Evolutionary conservation across 1,284 basidiomycete species (phyloP), one percentile per base, ranked within the genome.

Genomic region (Trametes hirsuta): DNA sequence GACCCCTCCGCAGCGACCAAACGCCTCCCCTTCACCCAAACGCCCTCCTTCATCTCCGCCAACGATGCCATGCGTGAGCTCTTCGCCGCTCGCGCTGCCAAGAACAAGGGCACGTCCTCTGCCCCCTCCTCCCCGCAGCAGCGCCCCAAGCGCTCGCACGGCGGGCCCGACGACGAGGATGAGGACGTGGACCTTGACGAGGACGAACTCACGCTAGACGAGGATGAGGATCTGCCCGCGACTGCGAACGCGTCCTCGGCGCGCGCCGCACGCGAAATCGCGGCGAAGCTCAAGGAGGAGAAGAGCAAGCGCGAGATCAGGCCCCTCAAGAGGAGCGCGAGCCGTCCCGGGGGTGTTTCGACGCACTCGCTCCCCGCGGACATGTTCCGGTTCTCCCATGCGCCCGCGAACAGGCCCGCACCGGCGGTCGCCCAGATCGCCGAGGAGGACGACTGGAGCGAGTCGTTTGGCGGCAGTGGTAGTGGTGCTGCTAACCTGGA

Each of bases 391-490:
- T 67, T 65, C 62, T 60, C 62, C 18, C 59, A 63, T 37, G 65
- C 58, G 22, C 36, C 56, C 5, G n/a, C 58, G 39, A 48, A 58
- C 41, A 49, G 42, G 21, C 25, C 55, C 30, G 30, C 42, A 4
- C 58, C 60, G 3, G 45, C 55, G 0, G 64, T 58, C n/a, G 58
- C 53, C 1, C 55, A 61, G 18, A 63, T 61, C 25, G 53, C 44
- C 1, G 61, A 62, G 40, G 68, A 69, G 53, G 68, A 68, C 15
- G 67, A 69, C 40, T 69, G 68, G 68, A 69, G 68, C 57, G 59
- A 60, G 46, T 58, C 48, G 46, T 65, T 60, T 9, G 64, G 61
- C n/a, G 50, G 44, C 10, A n/a, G 18, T 30, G 47, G 48, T 15
- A n/a, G 37, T 12, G 35, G 47, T 30, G 56, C 55, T n/a, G 58